Evolutionary conservation across 352 stramenopile species (phyloP).

Genomic region (Globisporangium nagaii): DNA sequence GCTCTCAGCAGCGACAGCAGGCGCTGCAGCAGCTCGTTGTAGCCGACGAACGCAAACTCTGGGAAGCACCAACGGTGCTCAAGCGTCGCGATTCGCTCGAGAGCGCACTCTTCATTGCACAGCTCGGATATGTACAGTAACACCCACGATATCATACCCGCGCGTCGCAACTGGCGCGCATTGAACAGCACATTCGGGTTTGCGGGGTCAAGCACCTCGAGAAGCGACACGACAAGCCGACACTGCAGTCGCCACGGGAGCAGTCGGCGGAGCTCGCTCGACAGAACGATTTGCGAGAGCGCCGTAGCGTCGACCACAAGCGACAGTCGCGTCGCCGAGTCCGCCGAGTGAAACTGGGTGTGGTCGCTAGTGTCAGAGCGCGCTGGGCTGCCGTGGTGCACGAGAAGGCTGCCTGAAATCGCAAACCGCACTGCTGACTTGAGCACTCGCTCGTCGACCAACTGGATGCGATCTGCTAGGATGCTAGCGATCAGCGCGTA

Average conservation of each 20-base stretch:
- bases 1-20: constrained; percentile 31
- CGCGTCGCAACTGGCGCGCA: constrained; percentile 52
- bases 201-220: constrained; percentile 28
- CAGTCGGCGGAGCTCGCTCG: constrained; percentile 28
- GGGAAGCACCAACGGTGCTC: constrained; percentile 54
- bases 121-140: constrained; percentile 51
- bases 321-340: constrained; percentile 9
- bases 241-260: constrained; percentile 41
- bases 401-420: constrained; percentile 31
- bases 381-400: constrained; percentile 8
- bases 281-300: constrained; percentile 53
- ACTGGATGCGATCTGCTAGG: constrained; percentile 26
- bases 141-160: constrained; percentile 48
- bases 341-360: neutral
- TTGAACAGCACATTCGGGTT: constrained; percentile 83
- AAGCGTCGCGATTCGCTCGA: constrained; percentile 20
- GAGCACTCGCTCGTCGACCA: constrained; percentile 50
- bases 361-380: neutral
- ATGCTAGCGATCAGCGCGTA: constrained; percentile 48
- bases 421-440: constrained; percentile 35
- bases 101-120: constrained; percentile 28
- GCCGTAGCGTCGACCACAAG: constrained; percentile 49
- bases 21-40: constrained; percentile 46
- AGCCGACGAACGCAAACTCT: constrained; percentile 24
- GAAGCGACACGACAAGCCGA: constrained; percentile 42